These are phyloP conservation scores for Rosa hybrid DNA, from an alignment of 331 rosid genomes.

Conservation along the genomic window DNA sequence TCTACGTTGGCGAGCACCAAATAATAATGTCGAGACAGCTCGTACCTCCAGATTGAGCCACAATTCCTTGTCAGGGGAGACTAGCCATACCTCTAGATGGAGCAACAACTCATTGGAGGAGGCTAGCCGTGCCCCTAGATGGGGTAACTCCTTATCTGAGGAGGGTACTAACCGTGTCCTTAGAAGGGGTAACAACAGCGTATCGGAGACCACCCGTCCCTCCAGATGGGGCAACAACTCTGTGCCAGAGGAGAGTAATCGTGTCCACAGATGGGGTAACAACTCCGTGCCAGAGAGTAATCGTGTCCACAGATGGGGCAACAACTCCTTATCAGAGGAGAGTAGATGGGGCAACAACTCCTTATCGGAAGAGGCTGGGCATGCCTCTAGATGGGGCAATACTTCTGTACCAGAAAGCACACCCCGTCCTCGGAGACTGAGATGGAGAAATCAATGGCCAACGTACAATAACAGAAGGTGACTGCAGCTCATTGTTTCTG, in stretches of 20 bases:
- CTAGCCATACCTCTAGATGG: conserved; percentile 7
- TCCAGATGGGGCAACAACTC: conserved; percentile 44
- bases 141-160: background rate
- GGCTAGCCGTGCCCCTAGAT: background rate
- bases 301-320: conserved; percentile 7
- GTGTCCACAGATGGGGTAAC: background rate
- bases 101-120: background rate
- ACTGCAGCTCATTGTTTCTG: conserved; percentile 6
- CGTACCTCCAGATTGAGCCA: conserved; percentile 41
- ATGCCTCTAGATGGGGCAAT: conserved; percentile 42
- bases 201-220: conserved; percentile 2
- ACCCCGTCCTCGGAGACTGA: conserved; percentile 9
- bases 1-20: conserved; percentile 22
- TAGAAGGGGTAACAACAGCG: background rate
- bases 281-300: background rate
- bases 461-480: conserved; percentile 30
- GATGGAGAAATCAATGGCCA: conserved; percentile 34
- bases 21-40: conserved; percentile 19
- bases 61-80: conserved; percentile 18
- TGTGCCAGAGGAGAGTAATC: conserved; percentile 1
- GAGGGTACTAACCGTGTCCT: background rate
- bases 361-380: background rate
- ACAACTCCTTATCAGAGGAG: background rate
- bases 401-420: conserved; percentile 17
- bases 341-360: background rate